Percentiles rank a stretch among this genome's conserved stretches.
Evolutionary conservation across 139 green algal species (phyloP).

Genomic region (Nannochloris sp.): DNA sequence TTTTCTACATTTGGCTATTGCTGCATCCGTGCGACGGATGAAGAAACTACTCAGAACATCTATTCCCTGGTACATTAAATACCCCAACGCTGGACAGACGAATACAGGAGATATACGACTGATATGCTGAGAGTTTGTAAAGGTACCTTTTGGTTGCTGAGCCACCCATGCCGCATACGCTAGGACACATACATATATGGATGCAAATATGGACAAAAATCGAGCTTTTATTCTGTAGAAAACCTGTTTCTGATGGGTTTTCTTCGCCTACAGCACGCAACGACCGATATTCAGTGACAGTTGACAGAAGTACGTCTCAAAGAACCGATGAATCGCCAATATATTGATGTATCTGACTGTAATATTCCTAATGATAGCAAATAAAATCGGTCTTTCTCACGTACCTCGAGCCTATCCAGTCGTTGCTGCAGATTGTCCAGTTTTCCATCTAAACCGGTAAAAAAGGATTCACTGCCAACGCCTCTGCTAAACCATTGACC

Average conservation of each 20-base stretch:
- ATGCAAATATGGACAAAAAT: conserved; percentile 9
- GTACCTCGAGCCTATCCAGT: no score
- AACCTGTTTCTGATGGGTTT: not conserved
- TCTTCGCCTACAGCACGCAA: not conserved
- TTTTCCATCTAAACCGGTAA: conserved; percentile 9
- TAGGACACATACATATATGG: conserved; percentile 4
- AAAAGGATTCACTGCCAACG: conserved; percentile 7
- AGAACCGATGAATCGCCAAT: not conserved
- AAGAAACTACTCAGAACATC: conserved; percentile 10
- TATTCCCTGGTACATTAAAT: conserved; percentile 3
- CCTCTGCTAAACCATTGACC: not conserved
- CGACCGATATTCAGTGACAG: not conserved
- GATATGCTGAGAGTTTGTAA: conserved; percentile 26
- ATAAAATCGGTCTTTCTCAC: no score
- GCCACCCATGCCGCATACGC: conserved; percentile 13
- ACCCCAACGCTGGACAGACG: conserved; percentile 15
- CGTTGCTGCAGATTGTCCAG: not conserved
- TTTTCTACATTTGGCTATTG: conserved; percentile 25
- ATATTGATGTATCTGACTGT: no score
- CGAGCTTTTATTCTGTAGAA: not conserved
- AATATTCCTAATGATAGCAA: no score
- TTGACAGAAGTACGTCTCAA: not conserved
- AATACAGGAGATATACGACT: conserved; percentile 20
- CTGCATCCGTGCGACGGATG: conserved; percentile 17
- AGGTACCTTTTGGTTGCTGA: conserved; percentile 25